A percentile compares a stretch with the other conserved stretches of the same genome.
Conservation (phyloP, 805 yeast genomes). For the Kazachstania viticola region DNA sequence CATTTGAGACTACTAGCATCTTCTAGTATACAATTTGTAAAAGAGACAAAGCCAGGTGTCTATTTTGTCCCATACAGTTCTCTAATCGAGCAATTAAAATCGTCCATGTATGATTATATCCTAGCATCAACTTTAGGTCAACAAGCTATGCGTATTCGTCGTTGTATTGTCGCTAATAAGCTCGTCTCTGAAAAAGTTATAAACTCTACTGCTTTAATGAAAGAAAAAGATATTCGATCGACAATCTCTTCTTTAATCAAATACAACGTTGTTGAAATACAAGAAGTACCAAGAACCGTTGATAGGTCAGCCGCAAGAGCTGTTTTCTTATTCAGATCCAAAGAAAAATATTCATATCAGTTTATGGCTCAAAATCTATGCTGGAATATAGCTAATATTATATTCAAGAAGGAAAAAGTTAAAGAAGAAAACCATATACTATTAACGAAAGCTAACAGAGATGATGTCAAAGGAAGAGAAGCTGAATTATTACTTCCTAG, state of each 20-base stretch:
- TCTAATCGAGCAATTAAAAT: conserved; percentile 35
- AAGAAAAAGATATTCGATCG: conserved; percentile 64
- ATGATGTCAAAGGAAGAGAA: conserved; percentile 80
- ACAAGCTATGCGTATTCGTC: conserved; percentile 58
- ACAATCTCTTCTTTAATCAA: conserved; percentile 55
- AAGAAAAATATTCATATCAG: conserved; percentile 38
- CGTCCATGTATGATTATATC: conserved; percentile 42
- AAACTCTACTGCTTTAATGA: conserved; percentile 62
- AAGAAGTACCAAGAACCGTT: conserved; percentile 84
- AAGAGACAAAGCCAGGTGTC: conserved; percentile 42
- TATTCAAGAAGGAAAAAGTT: conserved; percentile 42
- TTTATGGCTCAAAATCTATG: conserved; percentile 36
- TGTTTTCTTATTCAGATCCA: conserved; percentile 68
- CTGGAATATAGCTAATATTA: conserved; percentile 35
- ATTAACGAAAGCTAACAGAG: conserved; percentile 73
- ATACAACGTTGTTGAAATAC: conserved; percentile 70
- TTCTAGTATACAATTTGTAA: conserved; percentile 45
- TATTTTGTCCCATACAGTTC: conserved; percentile 54
- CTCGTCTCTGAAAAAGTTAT: conserved; percentile 79
- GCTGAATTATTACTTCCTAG: conserved; percentile 59
- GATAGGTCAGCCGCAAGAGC: conserved; percentile 90
- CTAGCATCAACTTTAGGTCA: conserved; percentile 53
- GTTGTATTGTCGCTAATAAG: conserved; percentile 60
- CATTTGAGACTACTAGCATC: conserved; percentile 59
- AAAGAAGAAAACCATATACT: conserved; percentile 54